Percentiles rank a stretch among this genome's conserved stretches.
Evolutionary conservation across 148 eudicot species (phyloP).

Genomic region (Chenopodium formosanum): DNA sequence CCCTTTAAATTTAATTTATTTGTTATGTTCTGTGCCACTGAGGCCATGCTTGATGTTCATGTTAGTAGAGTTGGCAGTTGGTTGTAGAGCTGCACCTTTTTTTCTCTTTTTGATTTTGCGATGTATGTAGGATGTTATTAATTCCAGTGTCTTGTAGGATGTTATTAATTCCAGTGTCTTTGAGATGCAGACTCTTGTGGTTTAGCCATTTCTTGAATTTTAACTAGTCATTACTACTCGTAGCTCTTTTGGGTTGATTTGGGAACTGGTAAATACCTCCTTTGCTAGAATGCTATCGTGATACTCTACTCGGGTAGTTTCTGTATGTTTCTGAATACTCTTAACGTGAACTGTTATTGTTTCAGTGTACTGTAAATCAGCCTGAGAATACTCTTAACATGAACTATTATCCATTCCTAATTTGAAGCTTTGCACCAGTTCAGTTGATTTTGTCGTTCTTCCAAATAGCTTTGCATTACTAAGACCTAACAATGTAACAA

Average conservation of each 20-base stretch:
- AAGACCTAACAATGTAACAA: too few species aligned
- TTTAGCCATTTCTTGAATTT: background rate
- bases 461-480: too few species aligned
- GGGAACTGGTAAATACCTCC: background rate
- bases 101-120: background rate
- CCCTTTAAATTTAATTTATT: background rate
- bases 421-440: too few species aligned
- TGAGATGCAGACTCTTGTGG: background rate
- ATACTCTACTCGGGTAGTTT: background rate
- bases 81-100: background rate
- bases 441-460: too few species aligned
- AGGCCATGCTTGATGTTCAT: constrained; percentile 5
- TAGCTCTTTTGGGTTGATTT: background rate
- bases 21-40: background rate
- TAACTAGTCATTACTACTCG: background rate
- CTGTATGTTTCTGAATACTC: background rate
- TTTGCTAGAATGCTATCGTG: background rate
- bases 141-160: background rate
- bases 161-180: background rate
- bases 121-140: background rate
- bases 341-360: background rate
- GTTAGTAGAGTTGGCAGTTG: background rate
- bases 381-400: background rate
- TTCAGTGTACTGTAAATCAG: background rate
- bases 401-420: background rate